Conservation (phyloP, 177 flowering plant species). For the Tripterygium wilfordii region DNA sequence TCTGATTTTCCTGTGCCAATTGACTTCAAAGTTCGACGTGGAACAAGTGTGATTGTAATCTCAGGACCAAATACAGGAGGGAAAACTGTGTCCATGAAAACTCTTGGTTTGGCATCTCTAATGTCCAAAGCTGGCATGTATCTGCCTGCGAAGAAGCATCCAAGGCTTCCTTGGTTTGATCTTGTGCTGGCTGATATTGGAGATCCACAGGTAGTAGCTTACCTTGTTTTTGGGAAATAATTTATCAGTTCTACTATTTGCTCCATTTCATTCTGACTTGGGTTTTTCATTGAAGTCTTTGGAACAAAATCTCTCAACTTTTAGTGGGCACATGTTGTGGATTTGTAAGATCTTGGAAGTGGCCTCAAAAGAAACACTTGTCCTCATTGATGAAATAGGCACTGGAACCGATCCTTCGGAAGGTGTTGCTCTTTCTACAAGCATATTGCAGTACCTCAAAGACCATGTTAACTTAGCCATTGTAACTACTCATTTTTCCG, state of each 20-base stretch:
- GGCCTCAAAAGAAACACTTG: constrained; percentile 66
- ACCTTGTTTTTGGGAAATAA: constrained; percentile 24
- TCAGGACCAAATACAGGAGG: constrained; percentile 99
- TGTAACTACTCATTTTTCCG: constrained; percentile 89
- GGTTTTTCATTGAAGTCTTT: constrained; percentile 65
- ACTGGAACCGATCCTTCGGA: constrained; percentile 97
- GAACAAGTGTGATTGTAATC: constrained; percentile 72
- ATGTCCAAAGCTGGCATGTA: constrained; percentile 96
- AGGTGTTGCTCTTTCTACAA: constrained; percentile 89
- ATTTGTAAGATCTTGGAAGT: constrained; percentile 68
- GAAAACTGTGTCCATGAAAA: constrained; percentile 96
- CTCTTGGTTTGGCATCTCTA: constrained; percentile 77
- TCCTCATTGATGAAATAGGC: constrained; percentile 93
- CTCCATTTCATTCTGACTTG: constrained; percentile 30
- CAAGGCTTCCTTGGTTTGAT: constrained; percentile 92
- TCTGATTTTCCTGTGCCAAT: constrained; percentile 65
- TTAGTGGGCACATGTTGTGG: constrained; percentile 87
- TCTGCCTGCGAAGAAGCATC: constrained; percentile 61
- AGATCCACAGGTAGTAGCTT: constrained; percentile 79
- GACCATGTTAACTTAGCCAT: constrained; percentile 67
- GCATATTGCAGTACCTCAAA: constrained; percentile 74
- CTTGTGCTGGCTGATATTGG: constrained; percentile 90
- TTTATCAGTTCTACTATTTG: constrained; percentile 15
- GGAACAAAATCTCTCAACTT: constrained; percentile 92
- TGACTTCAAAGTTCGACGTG: constrained; percentile 55